Conservation (phyloP, 1,139 yeast species). For the Geotrichum candidum region DNA sequence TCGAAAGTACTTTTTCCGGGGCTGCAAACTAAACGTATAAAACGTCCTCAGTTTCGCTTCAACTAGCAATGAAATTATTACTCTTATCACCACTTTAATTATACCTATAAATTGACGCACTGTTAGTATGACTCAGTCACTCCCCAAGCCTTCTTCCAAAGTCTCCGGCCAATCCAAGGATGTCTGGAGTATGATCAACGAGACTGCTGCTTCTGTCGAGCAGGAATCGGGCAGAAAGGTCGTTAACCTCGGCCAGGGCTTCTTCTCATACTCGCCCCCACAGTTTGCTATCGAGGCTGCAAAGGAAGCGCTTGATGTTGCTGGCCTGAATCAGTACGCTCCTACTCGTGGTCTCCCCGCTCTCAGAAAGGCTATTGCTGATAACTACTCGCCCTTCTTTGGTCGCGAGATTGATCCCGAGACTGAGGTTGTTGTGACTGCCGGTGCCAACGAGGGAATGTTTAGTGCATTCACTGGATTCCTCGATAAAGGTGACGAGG, state of each 20-base stretch:
- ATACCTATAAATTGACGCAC: neutral
- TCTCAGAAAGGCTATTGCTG: constrained; percentile 60
- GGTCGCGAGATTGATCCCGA: constrained; percentile 51
- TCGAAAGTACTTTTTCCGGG: neutral
- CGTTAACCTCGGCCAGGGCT: constrained; percentile 91
- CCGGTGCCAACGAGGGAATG: constrained; percentile 97
- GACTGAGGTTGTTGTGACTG: constrained; percentile 73
- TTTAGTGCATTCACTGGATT: constrained; percentile 79
- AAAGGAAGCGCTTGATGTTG: constrained; percentile 60
- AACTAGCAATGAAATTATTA: neutral
- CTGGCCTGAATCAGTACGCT: constrained; percentile 84
- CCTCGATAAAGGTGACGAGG: constrained; percentile 85
- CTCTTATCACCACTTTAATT: neutral
- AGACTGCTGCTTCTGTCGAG: constrained; percentile 82
- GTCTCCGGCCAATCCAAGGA: constrained; percentile 48
- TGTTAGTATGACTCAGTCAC: neutral
- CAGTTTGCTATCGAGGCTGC: constrained; percentile 81
- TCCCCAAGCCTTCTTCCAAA: constrained; percentile 25
- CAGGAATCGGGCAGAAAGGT: constrained; percentile 62
- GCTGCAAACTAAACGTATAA: neutral
- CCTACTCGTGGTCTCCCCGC: constrained; percentile 84
- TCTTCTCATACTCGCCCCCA: constrained; percentile 92
- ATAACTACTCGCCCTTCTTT: constrained; percentile 62
- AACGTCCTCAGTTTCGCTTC: neutral
- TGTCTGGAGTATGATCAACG: constrained; percentile 91